Evolutionary conservation across 2,329 filamentous ascomycete genomes (phyloP).

Genomic region (Ophiocordyceps camponoti-rufipedis): DNA sequence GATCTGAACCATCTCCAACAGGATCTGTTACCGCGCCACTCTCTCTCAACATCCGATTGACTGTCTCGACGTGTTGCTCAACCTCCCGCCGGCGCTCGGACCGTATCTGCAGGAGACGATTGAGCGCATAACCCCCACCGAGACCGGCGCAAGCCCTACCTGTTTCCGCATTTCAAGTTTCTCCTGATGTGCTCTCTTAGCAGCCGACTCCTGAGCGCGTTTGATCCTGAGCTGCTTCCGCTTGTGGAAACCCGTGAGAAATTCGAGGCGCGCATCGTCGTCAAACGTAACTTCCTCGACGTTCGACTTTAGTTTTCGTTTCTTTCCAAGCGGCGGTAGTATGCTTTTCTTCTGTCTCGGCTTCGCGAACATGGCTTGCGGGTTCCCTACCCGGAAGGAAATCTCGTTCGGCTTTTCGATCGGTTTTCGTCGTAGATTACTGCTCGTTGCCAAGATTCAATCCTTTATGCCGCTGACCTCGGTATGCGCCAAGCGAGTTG

Average conservation of each 20-base stretch:
- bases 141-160: slow-evolving; percentile 30
- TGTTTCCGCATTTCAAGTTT: slow-evolving; percentile 55
- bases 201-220: slow-evolving; percentile 65
- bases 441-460: not conserved
- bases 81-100: slow-evolving; percentile 70
- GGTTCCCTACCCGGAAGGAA: not conserved
- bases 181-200: slow-evolving; percentile 60
- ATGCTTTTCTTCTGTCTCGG: slow-evolving; percentile 38
- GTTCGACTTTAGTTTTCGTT: slow-evolving; percentile 38
- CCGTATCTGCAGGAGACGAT: slow-evolving; percentile 39
- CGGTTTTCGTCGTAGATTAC: too few relatives aligned
- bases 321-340: slow-evolving; percentile 44
- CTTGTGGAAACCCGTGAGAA: slow-evolving; percentile 91
- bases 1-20: slow-evolving; percentile 21
- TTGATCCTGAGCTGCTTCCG: slow-evolving; percentile 76
- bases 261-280: slow-evolving; percentile 60
- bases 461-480: not conserved
- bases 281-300: slow-evolving; percentile 81
- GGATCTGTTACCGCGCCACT: slow-evolving; percentile 27
- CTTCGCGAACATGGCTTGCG: slow-evolving; percentile 27
- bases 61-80: slow-evolving; percentile 61
- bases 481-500: slow-evolving; percentile 2
- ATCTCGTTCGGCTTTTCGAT: not conserved
- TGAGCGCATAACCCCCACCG: not conserved
- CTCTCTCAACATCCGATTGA: slow-evolving; percentile 51